phyloP scores from a whole-genome alignment of 306 rosid genomes.

The Senna siamea region DNA sequence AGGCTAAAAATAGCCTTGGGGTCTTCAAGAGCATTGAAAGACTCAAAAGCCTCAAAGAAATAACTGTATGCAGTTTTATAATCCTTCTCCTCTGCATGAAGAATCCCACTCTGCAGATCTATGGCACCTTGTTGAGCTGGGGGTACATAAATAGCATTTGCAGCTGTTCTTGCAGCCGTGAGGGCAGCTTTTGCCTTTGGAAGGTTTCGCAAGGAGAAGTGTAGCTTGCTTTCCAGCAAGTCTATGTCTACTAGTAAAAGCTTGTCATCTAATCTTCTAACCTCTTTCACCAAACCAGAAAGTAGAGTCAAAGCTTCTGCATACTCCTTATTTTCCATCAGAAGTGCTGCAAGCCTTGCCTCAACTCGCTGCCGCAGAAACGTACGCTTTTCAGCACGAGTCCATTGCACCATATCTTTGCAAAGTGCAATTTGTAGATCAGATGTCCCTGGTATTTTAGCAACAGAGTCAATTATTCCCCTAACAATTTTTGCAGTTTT shows the following conservation, averaged over 20 bases:
- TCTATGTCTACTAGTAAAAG: slow-evolving; percentile 96
- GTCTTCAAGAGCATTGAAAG: slow-evolving; percentile 90
- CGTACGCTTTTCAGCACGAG: slow-evolving; percentile 89
- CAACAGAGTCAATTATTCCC: slow-evolving; percentile 80
- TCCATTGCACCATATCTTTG: slow-evolving; percentile 95
- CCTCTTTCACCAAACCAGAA: slow-evolving; percentile 86
- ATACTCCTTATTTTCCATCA: slow-evolving; percentile 91
- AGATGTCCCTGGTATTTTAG: slow-evolving; percentile 86
- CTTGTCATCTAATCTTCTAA: slow-evolving; percentile 93
- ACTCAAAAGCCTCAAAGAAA: slow-evolving; percentile 94
- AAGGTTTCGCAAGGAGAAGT: slow-evolving; percentile 88
- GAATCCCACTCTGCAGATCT: slow-evolving; percentile 95
- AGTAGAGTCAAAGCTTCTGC: slow-evolving; percentile 85
- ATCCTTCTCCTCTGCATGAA: slow-evolving; percentile 96
- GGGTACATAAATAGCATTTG: slow-evolving; percentile 93
- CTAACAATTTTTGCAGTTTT: slow-evolving; percentile 96
- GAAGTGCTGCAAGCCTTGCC: slow-evolving; percentile 92
- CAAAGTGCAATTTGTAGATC: slow-evolving; percentile 87
- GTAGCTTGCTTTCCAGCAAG: slow-evolving; percentile 91
- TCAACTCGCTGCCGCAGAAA: slow-evolving; percentile 92
- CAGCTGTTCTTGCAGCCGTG: slow-evolving; percentile 97
- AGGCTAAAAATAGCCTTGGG: slow-evolving; percentile 93
- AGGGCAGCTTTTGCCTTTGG: slow-evolving; percentile 97
- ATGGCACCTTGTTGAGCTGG: slow-evolving; percentile 97
- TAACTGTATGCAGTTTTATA: slow-evolving; percentile 92